A percentile compares a stretch with the other conserved stretches of the same genome.
These are phyloP conservation scores for Alternaria alternata DNA, from an alignment of 2,329 filamentous ascomycete species.

Conservation along the genomic window DNA sequence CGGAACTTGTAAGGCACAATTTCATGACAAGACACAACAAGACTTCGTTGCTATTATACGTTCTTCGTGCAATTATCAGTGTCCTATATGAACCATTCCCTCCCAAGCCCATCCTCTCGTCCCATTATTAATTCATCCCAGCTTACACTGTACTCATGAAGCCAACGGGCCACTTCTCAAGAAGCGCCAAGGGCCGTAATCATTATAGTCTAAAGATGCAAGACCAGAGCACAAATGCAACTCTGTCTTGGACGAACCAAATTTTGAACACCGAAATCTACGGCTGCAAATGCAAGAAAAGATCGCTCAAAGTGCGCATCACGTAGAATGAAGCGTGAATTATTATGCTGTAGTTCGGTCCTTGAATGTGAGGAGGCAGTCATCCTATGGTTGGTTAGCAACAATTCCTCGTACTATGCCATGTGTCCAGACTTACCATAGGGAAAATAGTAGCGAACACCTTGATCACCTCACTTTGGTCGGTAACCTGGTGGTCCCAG, in stretches of 20 bases:
- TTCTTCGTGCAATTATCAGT: constrained; percentile 25
- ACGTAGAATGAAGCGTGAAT: constrained; percentile 17
- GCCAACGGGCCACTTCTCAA: constrained; percentile 15
- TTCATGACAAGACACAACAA: not conserved
- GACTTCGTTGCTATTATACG: not conserved
- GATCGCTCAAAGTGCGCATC: constrained; percentile 34
- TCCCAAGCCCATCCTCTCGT: constrained; percentile 3
- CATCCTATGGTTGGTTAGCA: constrained; percentile 66
- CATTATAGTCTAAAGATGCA: constrained; percentile 39
- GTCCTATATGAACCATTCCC: not conserved
- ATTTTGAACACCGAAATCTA: constrained; percentile 20
- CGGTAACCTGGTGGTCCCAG: constrained; percentile 89
- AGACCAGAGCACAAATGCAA: constrained; percentile 18
- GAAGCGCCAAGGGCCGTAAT: constrained; percentile 32
- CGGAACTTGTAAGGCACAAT: not conserved
- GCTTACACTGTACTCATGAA: constrained; percentile 27
- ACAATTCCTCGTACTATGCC: constrained; percentile 1
- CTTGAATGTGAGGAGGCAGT: constrained; percentile 80
- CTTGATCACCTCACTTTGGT: constrained; percentile 90
- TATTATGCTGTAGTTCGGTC: constrained; percentile 37
- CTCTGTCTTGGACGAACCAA: constrained; percentile 27
- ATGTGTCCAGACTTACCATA: constrained; percentile 67
- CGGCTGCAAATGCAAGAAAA: constrained; percentile 36
- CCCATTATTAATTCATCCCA: constrained; percentile 20
- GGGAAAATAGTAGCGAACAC: constrained; percentile 99